phyloP scores from a whole-genome alignment of 306 rosid genomes.

The Lathyrus oleraceus region DNA sequence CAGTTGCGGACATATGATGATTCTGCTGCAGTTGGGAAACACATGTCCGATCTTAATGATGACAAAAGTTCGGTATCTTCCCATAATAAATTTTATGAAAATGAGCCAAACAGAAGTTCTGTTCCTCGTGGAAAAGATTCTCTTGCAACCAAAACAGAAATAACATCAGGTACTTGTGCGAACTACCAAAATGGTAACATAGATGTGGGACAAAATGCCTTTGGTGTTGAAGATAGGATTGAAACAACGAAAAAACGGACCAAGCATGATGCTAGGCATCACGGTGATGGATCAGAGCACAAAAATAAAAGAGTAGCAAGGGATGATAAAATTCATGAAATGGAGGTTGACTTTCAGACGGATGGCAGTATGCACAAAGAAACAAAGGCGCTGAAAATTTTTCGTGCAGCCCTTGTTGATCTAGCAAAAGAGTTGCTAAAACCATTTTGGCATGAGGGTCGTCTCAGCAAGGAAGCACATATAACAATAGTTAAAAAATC shows the following conservation, averaged over 20 bases:
- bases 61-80: conserved; percentile 81
- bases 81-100: conserved; percentile 56
- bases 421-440: conserved; percentile 80
- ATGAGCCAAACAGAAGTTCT: conserved; percentile 44
- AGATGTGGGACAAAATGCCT: conserved; percentile 41
- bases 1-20: conserved; percentile 42
- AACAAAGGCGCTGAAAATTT: conserved; percentile 52
- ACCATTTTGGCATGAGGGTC: conserved; percentile 90
- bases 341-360: conserved; percentile 46
- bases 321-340: conserved; percentile 47
- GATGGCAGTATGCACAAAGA: conserved; percentile 58
- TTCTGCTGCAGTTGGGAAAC: conserved; percentile 51
- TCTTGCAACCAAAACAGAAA: conserved; percentile 56
- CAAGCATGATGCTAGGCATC: conserved; percentile 42
- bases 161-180: conserved; percentile 53
- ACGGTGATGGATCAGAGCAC: conserved; percentile 49
- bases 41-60: conserved; percentile 52
- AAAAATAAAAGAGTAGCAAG: conserved; percentile 51
- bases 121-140: conserved; percentile 50
- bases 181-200: conserved; percentile 50
- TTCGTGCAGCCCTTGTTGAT: conserved; percentile 77
- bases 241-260: conserved; percentile 36
- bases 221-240: conserved; percentile 39
- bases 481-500: conserved; percentile 74
- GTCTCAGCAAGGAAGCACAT: conserved; percentile 80